Evolutionary conservation across 345 rosid genomes (phyloP), one percentile per base, ranked within the genome.

Genomic region (Kandelia obovata): DNA sequence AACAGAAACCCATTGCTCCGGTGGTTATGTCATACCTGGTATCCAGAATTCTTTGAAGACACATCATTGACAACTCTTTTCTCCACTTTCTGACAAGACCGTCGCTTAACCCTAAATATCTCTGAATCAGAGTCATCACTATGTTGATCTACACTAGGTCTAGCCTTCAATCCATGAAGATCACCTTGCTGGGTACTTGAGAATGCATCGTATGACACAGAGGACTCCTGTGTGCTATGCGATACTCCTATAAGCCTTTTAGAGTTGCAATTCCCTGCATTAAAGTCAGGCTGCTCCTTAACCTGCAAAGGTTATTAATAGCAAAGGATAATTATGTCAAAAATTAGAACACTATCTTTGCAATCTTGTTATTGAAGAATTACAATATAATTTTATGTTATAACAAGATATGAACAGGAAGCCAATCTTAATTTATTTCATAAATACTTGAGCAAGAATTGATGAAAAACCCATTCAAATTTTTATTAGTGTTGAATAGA

Each of bases 81-180:
- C 62, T 86, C 92, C 58, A 74, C 70, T 82, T 90, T 96, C 71
- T 74, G 2, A 11, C 85, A 84, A 30, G 96, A 82, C n/a, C 95
- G 91, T 0, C 99, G 95, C 79, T 92, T 96, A 64, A 96, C 99
- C 80, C 97, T 80, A 77, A 96, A 92, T 75, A 85, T 73, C 81
- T 85, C 96, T 0, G 85, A 81, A 68, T 92, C 99, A 67, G 98
- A 92, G 78, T 87, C 96, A 63, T 96, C 99, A 78, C 88, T 81
- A 57, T 80, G 81, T 53, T 84, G 85, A 66, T 86, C 88, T 53
- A 55, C 39, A 1, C 52, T 21, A 58, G 71, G 72, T 68, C 79
- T 73, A 70, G 53, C 68, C 25, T 67, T 79, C 62, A 82, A 68
- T 66, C 76, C 71, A 39, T 37, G 76, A 69, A 58, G 67, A 72